phyloP scores from a whole-genome alignment of 2,329 filamentous ascomycete species.

The Lanzia echinophila region DNA sequence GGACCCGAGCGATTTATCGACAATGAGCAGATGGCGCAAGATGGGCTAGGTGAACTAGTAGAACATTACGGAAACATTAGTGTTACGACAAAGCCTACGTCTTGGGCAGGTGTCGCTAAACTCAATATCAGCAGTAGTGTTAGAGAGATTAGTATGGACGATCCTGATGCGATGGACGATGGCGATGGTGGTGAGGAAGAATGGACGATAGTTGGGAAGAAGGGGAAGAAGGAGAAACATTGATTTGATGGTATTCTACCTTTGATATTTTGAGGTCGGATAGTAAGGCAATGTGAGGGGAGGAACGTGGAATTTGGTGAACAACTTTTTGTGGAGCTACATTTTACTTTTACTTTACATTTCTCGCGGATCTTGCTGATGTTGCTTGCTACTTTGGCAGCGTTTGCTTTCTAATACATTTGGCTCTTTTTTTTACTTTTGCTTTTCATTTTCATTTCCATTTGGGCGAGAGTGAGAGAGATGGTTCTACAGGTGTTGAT shows the following conservation, averaged over 20 bases:
- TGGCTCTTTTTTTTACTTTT: no score
- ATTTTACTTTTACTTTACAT: neutral
- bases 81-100: neutral
- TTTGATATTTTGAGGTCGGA: neutral
- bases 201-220: slow-evolving; percentile 5
- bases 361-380: no score
- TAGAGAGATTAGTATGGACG: neutral
- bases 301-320: neutral
- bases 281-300: neutral
- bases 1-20: neutral
- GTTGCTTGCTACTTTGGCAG: no score
- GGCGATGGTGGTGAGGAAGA: neutral
- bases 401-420: no score
- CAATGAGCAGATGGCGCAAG: neutral
- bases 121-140: neutral
- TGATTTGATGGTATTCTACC: neutral
- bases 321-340: neutral
- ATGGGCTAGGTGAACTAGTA: neutral
- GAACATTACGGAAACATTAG: neutral
- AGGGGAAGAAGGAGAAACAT: slow-evolving; percentile 4
- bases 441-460: no score
- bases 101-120: neutral
- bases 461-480: no score
- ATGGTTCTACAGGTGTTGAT: no score
- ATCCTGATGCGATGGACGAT: neutral